phyloP scores from a whole-genome alignment of 73 alveolate genomes.

The Durusdinium trenchii region DNA sequence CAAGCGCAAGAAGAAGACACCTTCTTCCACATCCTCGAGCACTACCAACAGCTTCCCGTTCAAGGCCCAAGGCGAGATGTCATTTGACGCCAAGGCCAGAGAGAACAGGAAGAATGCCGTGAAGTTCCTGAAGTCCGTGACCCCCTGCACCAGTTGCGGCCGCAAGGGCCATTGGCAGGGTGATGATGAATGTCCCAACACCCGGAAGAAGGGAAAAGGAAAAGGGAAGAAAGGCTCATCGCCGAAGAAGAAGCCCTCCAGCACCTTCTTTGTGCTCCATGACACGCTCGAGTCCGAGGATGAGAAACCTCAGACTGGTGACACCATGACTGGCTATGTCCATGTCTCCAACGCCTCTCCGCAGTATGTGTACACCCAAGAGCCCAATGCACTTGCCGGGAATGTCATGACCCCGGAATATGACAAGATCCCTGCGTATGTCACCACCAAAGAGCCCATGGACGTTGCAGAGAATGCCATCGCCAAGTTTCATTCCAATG shows the following conservation, averaged over 20 bases:
- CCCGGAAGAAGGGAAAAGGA: no score
- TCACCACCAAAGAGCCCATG: neutral
- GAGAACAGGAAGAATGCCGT: constrained; percentile 5
- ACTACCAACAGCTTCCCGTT: neutral
- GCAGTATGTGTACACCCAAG: neutral
- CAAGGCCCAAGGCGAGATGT: neutral
- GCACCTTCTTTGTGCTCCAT: constrained; percentile 21
- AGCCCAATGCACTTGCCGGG: neutral
- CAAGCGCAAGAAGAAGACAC: neutral
- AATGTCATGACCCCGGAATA: neutral
- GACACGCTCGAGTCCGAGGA: neutral
- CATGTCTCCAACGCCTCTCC: neutral
- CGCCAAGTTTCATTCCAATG: neutral
- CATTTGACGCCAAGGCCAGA: neutral
- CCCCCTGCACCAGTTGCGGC: constrained; percentile 1
- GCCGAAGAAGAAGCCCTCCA: constrained; percentile 36
- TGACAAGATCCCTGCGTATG: neutral
- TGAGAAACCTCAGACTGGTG: neutral
- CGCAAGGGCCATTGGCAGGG: constrained; percentile 23
- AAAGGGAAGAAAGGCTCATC: neutral
- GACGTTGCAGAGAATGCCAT: neutral
- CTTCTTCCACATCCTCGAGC: neutral
- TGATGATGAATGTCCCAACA: neutral
- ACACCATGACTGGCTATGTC: neutral
- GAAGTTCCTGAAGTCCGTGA: neutral